These are phyloP conservation scores for Sisymbrium altissimum DNA, from an alignment of 345 rosid genomes.

Conservation along the genomic window DNA sequence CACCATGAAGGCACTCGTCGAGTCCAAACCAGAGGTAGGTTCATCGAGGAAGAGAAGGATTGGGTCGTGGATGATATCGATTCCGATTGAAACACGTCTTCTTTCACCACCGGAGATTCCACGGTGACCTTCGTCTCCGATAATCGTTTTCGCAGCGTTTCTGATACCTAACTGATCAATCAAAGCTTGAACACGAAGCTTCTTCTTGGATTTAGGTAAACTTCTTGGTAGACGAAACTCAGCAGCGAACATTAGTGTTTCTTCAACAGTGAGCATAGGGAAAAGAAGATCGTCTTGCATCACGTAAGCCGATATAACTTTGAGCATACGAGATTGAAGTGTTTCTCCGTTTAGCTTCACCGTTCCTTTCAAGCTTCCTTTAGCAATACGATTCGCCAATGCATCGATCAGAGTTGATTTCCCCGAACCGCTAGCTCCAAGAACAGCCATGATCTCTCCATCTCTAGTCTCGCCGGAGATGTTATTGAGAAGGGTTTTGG, in stretches of 20 bases:
- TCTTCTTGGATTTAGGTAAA: constrained; percentile 77
- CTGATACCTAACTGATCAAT: constrained; percentile 87
- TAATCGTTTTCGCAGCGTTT: constrained; percentile 81
- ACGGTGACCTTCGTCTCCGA: constrained; percentile 96
- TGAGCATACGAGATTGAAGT: constrained; percentile 71
- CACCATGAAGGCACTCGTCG: constrained; percentile 94
- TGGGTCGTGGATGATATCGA: constrained; percentile 90
- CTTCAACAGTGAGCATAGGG: constrained; percentile 94
- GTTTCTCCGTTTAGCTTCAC: constrained; percentile 70
- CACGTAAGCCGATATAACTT: constrained; percentile 90
- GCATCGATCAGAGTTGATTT: constrained; percentile 92
- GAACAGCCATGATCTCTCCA: constrained; percentile 87
- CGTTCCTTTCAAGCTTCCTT: constrained; percentile 71
- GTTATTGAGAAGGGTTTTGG: constrained; percentile 75
- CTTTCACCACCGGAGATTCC: constrained; percentile 97
- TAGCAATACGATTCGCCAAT: constrained; percentile 78
- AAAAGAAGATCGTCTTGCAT: constrained; percentile 91
- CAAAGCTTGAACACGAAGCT: constrained; percentile 70
- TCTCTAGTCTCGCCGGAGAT: constrained; percentile 89
- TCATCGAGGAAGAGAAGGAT: constrained; percentile 86
- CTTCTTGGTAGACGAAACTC: constrained; percentile 86
- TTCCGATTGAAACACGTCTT: constrained; percentile 88
- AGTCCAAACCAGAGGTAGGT: constrained; percentile 94
- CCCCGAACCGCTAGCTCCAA: constrained; percentile 94
- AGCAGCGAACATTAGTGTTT: constrained; percentile 90